phyloP scores from a whole-genome alignment of 2,329 filamentous ascomycete species.

The Atkinsonella hypoxylon region DNA sequence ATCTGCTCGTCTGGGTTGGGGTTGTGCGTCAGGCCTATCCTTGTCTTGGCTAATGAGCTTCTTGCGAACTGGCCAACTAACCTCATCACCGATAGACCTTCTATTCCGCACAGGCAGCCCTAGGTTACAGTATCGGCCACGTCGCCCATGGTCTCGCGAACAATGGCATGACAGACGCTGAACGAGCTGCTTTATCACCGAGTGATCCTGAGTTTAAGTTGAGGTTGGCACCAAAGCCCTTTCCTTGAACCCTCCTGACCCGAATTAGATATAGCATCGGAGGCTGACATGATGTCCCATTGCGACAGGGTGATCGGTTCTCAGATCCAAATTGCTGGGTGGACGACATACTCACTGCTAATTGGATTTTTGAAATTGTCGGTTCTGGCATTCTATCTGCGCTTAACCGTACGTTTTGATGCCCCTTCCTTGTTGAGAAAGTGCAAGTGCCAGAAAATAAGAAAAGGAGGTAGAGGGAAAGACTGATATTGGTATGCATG shows the following conservation, averaged over 20 bases:
- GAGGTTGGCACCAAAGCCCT: constrained; percentile 1
- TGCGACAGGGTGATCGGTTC: constrained; percentile 32
- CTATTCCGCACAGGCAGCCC: constrained; percentile 35
- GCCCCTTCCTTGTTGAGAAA: background rate
- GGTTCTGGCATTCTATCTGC: constrained; percentile 39
- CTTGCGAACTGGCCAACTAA: background rate
- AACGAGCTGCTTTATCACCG: constrained; percentile 30
- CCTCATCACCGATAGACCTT: constrained; percentile 24
- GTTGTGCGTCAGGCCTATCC: constrained; percentile 28
- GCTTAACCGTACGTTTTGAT: constrained; percentile 26
- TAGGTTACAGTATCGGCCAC: constrained; percentile 34
- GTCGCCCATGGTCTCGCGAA: constrained; percentile 37
- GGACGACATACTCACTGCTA: constrained; percentile 36
- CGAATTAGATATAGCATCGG: no score
- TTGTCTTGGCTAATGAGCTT: constrained; percentile 33
- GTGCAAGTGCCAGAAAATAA: no score
- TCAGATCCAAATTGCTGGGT: constrained; percentile 40
- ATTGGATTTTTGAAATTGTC: constrained; percentile 41
- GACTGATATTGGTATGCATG: no score
- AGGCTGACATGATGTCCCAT: background rate
- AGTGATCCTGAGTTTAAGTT: constrained; percentile 28
- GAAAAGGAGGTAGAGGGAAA: no score
- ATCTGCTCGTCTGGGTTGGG: constrained; percentile 23
- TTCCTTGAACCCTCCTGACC: background rate
- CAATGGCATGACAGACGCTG: constrained; percentile 37